Base-by-base conservation (phyloP, 2,329 filamentous ascomycete genomes). In the Colletotrichum godetiae region DNA sequence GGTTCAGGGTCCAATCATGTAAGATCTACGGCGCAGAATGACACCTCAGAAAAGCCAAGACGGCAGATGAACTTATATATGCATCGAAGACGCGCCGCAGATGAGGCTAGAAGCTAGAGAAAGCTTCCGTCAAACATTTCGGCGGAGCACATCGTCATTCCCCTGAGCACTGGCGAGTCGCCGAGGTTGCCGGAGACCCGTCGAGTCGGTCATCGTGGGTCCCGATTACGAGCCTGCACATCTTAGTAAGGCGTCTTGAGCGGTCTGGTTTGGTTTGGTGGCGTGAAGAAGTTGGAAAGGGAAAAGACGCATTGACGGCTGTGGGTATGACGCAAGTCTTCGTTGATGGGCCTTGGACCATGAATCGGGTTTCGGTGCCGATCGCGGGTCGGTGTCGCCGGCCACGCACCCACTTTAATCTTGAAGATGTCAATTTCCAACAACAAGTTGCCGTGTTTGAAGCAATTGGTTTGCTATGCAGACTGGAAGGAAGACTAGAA, bases 331-430 rank as follows among this genome's bases (percentile, higher is more conserved):
- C 64, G 58, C 64, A 63, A 42, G 52, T 58, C 19, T 24, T 52
- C 37, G 49, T 22, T 31, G n/a, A 29, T 56, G 62, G 62, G 12
- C 13, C 62, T 35, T 61, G 42, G 29, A 15, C 67, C 11, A 49
- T 31, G 52, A 13, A 60, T 49, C 55, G 68, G 64, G 22, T 22
- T 53, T 68, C 65, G 35, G 64, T 68, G 64, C 68, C 68, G 68
- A 72, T 68, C 49, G 49, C 68, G 57, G 49, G 49, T 68, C 68
- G 68, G 64, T 29, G 15, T 62, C 35, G 49, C 68, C 68, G 68
- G 53, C 10, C 13, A n/a, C 5, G 31, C 42, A 8, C 22, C 63
- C 56, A 62, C 57, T 29, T 13, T 0, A 24, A 31, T 29, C 15
- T 31, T 64, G 19, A 37, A 60, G 10, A 22, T 8, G 8, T 58